Evolutionary conservation across 73 alveolate genomes (phyloP), one percentile per base, ranked within the genome.

Genomic region (Stentor coeruleus): DNA sequence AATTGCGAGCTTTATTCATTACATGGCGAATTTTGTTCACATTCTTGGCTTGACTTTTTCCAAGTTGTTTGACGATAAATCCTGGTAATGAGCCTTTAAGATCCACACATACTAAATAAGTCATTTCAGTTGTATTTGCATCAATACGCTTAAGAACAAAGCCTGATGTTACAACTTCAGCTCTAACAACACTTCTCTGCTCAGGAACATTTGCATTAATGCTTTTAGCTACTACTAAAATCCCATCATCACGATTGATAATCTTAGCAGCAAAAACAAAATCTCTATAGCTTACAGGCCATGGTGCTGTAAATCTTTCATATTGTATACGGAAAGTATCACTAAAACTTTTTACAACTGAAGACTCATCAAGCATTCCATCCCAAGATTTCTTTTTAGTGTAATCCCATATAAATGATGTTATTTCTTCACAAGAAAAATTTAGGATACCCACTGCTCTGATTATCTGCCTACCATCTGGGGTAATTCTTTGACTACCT

Each of bases 21-120:
- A n/a, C n/a, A n/a, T n/a, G n/a, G n/a, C n/a, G n/a, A n/a, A n/a
- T n/a, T 57, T 57, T 57, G 2, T 57, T n/a, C 73, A 57, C 73
- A 57, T 20, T 57, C 28, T 57, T n/a, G 73, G 35, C 15, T 31
- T 57, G 73, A n/a, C 73, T 57, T 57, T 57, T 57, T 57, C 73
- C 73, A 57, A 57, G 73, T 57, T 57, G 73, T n/a, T 57, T 57
- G 0, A 57, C 73, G 15, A 57, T 31, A n/a, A n/a, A 57, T 0
- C 35, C 28, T 20, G 73, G 73, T 20, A 57, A 20, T 1, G 35
- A 20, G 15, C 73, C 73, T 2, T 57, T 57, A 20, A 31, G 73
- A 57, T 57, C 73, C 28, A 57, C 73, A 57, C 73, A 57, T 2
- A 57, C 73, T 57, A 57, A 57, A 57, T 57, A 57, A 31, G 73